These are phyloP conservation scores for Kwoniella sp. DNA, from an alignment of 768 basidiomycete genomes.

Conservation along the genomic window DNA sequence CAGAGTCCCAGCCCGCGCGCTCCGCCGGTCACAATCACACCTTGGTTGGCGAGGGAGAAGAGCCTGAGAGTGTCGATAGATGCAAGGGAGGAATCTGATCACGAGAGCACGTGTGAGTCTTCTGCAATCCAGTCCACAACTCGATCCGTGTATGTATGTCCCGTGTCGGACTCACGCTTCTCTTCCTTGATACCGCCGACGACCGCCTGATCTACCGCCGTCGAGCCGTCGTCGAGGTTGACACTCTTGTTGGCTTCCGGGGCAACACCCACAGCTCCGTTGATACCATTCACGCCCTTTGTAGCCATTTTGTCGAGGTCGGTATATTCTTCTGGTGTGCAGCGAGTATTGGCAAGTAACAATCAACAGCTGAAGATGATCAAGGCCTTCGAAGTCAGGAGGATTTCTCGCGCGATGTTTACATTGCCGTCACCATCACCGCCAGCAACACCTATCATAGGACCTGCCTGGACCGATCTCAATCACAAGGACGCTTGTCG, in stretches of 20 bases:
- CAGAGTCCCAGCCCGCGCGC: slow-evolving; percentile 47
- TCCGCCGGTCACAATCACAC: slow-evolving; percentile 46
- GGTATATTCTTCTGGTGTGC: too few species aligned
- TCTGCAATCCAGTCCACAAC: too few species aligned
- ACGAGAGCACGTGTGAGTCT: too few species aligned
- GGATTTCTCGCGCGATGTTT: too few species aligned
- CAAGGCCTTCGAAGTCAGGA: too few species aligned
- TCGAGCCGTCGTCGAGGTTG: not conserved
- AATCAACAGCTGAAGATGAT: too few species aligned
- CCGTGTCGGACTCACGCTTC: not conserved
- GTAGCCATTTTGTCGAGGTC: slow-evolving; percentile 1
- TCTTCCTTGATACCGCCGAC: slow-evolving; percentile 3
- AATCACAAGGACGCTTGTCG: too few species aligned
- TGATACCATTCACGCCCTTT: not conserved
- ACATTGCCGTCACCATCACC: too few species aligned
- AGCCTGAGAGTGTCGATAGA: slow-evolving; percentile 24
- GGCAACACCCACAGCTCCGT: not conserved
- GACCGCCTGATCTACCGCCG: slow-evolving; percentile 6
- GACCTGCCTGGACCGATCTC: too few species aligned
- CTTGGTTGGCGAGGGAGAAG: slow-evolving; percentile 37
- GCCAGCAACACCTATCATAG: too few species aligned
- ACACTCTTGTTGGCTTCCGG: slow-evolving; percentile 5
- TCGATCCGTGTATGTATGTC: too few species aligned
- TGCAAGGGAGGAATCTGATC: slow-evolving; percentile 18
- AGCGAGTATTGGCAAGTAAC: too few species aligned